Evolutionary conservation across 179 eudicot species (phyloP), one percentile per base, ranked within the genome.

Genomic region (Vitellaria paradoxa): DNA sequence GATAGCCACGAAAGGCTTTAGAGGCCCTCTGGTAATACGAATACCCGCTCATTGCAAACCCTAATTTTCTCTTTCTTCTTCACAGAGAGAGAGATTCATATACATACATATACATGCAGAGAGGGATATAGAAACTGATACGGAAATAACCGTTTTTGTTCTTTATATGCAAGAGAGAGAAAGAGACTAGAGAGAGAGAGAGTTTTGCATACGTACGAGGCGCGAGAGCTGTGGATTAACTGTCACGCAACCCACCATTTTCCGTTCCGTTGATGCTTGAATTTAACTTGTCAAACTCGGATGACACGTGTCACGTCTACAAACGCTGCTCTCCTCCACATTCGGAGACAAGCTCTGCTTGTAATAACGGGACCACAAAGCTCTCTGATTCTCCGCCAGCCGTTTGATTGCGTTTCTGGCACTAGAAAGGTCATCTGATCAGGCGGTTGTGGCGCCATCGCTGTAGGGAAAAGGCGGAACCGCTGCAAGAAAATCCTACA

Each of bases 21-120:
- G 77, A 76, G 70, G 89, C 85, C 78, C 84, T 84, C 75, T 80
- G 85, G 70, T 77, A 84, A 76, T 85, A 85, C 6, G 74, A 69
- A 60, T 61, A 82, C 18, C 87, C 83, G n/a, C 87, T 80, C 88
- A 81, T 86, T 49, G 21, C 55, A 21, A 81, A 81, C 80, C 80
- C 83, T 76, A 70, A 11, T 46, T 60, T 55, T 37, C 52, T 53
- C 55, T 65, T 20, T 40, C 72, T 53, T 26, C 37, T 13, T 30
- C 45, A 55, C 14, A 26, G 18, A 53, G 63, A 26, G 60, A 15
- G 60, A 20, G 11, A 8, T 18, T 20, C 15, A 30, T 37, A 9
- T 24, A 65, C 2, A 30, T 30, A 30, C 2, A 30, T 30, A 30
- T 30, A 30, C 2, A 30, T 30, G 52, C 4, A 8, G 37, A 24